Evolutionary conservation across 257 asterid species (phyloP), one percentile per base, ranked within the genome.

Genomic region (Agastache rugosa): DNA sequence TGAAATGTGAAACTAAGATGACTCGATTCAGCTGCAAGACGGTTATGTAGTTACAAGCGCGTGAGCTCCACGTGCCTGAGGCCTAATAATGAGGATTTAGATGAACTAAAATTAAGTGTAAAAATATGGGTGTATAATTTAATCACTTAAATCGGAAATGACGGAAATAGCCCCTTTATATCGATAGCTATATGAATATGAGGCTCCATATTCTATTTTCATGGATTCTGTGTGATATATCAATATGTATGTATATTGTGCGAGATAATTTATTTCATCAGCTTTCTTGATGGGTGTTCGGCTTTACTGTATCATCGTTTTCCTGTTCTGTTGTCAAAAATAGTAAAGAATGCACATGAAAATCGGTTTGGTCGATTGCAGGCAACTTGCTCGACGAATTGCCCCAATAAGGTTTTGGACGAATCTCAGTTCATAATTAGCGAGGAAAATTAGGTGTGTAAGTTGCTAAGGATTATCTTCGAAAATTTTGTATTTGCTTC

Each of bases 11-110:
- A 61, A 48, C 31, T 39, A 4, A 23, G 27, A 25, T 20, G 44
- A 68, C 58, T 63, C 67, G 45, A 42, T 54, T 64, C 60, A 25
- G 79, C 78, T 62, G 73, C 2, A 27, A 65, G 45, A 83, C 84
- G 84, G 88, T 86, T 86, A 82, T 70, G 79, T 23, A 25, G 85
- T 82, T 86, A 67, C 72, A 34, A 31, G 76, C 69, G 82, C 74
- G 81, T 69, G 84, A 44, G 6, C 9, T 34, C 37, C 23, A 75
- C 72, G 2, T 23, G 37, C 29, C n/a, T 3, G 17, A 20, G 29
- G 5, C 17, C 51, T 35, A 11, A 1, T 11, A 20, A 63, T 29
- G 16, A 17, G 68, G 12, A 5, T 11, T 34, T n/a, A 8, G 48
- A 15, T 5, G 31, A 55, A 55, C 11, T 27, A 58, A 7, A 2